Evolutionary conservation across 306 rosid genomes (phyloP).

Genomic region (Senna siamea): DNA sequence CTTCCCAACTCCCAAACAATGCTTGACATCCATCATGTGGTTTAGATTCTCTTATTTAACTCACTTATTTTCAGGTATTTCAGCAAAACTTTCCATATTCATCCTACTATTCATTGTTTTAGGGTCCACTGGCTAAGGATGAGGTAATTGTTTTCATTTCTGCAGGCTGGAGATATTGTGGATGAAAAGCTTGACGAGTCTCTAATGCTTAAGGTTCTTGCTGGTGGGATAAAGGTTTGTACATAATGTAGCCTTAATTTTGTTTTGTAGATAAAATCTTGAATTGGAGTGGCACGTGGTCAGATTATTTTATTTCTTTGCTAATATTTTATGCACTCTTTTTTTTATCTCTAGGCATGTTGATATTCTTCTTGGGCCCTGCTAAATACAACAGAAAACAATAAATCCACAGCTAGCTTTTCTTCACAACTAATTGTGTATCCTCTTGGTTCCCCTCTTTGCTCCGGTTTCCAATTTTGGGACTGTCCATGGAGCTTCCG

Average conservation of each 20-base stretch:
- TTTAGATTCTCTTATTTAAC: constrained; percentile 8
- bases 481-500: too few relatives aligned
- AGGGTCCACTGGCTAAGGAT: constrained; percentile 19
- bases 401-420: too few relatives aligned
- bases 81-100: background rate
- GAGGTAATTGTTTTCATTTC: constrained; percentile 18
- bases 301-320: background rate
- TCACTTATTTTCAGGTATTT: constrained; percentile 25
- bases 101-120: constrained; percentile 14
- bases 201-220: constrained; percentile 80
- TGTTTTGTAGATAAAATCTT: constrained; percentile 12
- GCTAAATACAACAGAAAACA: too few relatives aligned
- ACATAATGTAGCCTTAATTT: constrained; percentile 21
- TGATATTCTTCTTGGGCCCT: too few relatives aligned
- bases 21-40: background rate
- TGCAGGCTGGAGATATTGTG: constrained; percentile 60
- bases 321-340: too few relatives aligned
- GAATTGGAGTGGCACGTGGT: background rate
- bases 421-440: too few relatives aligned
- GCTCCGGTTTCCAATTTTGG: too few relatives aligned
- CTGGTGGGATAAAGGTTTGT: constrained; percentile 84
- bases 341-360: too few relatives aligned
- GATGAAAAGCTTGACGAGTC: constrained; percentile 63
- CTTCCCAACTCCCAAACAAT: background rate
- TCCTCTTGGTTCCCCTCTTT: too few relatives aligned